A percentile compares a stretch with the other conserved stretches of the same genome.
phyloP scores from a whole-genome alignment of 352 stramenopile genomes.

The Blastocystis sp. region DNA sequence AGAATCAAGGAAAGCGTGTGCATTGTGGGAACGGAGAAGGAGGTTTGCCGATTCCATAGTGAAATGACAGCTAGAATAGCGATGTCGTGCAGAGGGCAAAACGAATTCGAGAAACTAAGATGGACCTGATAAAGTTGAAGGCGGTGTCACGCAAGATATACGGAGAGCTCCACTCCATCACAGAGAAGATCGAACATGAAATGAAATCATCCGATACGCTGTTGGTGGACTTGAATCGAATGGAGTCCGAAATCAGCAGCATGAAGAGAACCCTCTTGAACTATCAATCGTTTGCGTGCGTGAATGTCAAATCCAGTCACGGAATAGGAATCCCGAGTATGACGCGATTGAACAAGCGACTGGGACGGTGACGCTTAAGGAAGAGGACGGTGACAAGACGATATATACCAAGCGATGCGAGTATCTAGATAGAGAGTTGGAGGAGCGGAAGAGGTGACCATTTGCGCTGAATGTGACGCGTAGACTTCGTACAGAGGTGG shows the following conservation, averaged over 20 bases:
- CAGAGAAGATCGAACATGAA: constrained; percentile 29
- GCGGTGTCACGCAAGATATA: constrained; percentile 21
- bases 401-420: constrained; percentile 22
- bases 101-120: constrained; percentile 29
- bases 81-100: neutral
- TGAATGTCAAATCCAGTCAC: neutral
- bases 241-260: constrained; percentile 46
- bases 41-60: neutral
- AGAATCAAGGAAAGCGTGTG: constrained; percentile 6
- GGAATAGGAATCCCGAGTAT: constrained; percentile 40
- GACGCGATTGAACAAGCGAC: neutral
- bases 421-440: constrained; percentile 28
- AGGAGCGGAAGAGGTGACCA: constrained; percentile 30
- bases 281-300: constrained; percentile 41
- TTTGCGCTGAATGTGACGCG: neutral
- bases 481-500: constrained; percentile 31
- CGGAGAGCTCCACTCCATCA: constrained; percentile 1
- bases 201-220: constrained; percentile 20
- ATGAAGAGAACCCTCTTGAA: constrained; percentile 17
- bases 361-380: neutral
- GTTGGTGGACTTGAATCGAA: constrained; percentile 24
- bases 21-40: neutral
- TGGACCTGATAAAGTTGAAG: constrained; percentile 48
- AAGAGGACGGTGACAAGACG: constrained; percentile 19
- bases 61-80: neutral